Evolutionary conservation across 805 yeast species (phyloP).

Genomic region (Metschnikowia matae): DNA sequence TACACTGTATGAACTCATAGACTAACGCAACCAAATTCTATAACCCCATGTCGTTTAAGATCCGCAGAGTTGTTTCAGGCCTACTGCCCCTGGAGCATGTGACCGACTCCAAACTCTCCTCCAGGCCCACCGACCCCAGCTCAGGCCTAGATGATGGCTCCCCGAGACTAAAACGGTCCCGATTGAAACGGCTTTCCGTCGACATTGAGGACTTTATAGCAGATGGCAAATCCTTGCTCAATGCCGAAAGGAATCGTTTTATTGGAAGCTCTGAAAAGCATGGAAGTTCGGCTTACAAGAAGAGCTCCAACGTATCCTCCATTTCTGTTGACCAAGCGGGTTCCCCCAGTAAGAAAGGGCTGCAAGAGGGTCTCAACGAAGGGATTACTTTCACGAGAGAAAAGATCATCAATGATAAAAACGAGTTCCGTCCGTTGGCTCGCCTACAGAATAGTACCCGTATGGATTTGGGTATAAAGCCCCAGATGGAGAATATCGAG

Average conservation of each 20-base stretch:
- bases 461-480: not conserved
- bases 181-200: conserved; percentile 2
- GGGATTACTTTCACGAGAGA: conserved; percentile 9
- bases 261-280: not conserved
- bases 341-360: not conserved
- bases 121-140: not conserved
- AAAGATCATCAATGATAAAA: conserved; percentile 23
- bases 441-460: not conserved
- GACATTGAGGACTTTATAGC: conserved; percentile 4
- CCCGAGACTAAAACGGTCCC: conserved; percentile 8
- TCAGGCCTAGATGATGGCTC: not conserved
- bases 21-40: not conserved
- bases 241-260: not conserved
- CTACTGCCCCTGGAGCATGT: conserved; percentile 13
- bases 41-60: conserved; percentile 7
- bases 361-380: not conserved
- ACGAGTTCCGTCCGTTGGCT: conserved; percentile 20
- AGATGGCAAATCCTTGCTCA: not conserved
- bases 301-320: not conserved
- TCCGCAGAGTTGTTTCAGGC: conserved; percentile 8
- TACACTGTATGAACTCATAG: not conserved
- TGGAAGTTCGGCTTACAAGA: not conserved
- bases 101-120: not conserved
- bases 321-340: not conserved
- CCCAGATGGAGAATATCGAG: conserved; percentile 16